These are phyloP conservation scores for Sphagnum magellanicum DNA, from an alignment of 228 moss, liverwort and hornwort species.

Conservation along the genomic window DNA sequence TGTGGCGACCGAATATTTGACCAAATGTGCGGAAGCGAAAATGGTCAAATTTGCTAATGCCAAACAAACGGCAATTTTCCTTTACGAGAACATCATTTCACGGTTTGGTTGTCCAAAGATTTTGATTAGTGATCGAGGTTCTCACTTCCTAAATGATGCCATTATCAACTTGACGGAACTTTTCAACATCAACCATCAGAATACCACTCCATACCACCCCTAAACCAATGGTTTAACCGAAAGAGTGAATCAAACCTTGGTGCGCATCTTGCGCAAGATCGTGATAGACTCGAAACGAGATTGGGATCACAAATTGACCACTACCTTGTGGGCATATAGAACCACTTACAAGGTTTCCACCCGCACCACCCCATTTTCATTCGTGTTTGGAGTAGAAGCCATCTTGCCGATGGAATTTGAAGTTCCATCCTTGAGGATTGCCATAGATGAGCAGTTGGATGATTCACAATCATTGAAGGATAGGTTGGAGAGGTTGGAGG, in stretches of 20 bases:
- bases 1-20: neutral
- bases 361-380: neutral
- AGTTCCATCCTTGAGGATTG: slow-evolving; percentile 1
- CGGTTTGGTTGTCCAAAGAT: neutral
- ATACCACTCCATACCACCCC: no score
- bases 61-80: neutral
- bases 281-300: neutral
- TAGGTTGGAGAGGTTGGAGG: neutral
- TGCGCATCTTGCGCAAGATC: neutral
- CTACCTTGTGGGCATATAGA: neutral
- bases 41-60: neutral
- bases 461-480: neutral
- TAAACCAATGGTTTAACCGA: neutral
- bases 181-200: no score
- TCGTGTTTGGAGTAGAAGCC: slow-evolving; percentile 3
- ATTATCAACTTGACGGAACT: no score
- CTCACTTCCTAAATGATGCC: no score
- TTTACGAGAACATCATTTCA: neutral
- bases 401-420: slow-evolving; percentile 6
- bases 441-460: neutral
- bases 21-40: neutral
- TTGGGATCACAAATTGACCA: neutral
- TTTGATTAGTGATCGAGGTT: neutral
- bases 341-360: neutral
- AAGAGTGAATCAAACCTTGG: neutral